Base-by-base conservation (phyloP, 257 asterid species). In the Ajuga chamaepitys region DNA sequence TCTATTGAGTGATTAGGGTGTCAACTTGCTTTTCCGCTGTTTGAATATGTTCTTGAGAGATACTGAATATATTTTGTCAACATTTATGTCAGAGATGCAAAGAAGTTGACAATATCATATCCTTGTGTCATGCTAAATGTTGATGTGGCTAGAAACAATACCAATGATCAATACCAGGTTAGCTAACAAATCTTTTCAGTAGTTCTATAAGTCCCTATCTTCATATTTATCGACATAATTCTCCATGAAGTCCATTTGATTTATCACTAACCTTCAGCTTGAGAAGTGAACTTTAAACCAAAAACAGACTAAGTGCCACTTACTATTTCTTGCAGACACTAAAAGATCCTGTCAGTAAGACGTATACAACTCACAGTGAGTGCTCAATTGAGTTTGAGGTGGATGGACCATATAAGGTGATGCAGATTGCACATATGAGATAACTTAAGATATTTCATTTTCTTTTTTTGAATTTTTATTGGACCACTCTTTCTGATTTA, bases 91-190 rank as follows among this genome's bases (percentile, higher is more conserved):
- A 93, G 99, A 66, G 95, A 86, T 78, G 60, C 79, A 41, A 82
- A 84, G 89, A 93, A 89, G 83, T 74, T 93, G 71, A 86, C 92
- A 17, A 87, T 89, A 79, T 93, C 99, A 73, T 93, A 93, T 84
- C 99, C 99, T 37, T 89, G 99, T 83, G 96, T 89, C 79, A 93
- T 93, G 97, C 96, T 93, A 75, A 93, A 93, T 69, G 99, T 90
- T 71, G 99, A 89, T 60, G 97, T 93, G 75, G 97, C 96, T 28
- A 84, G 89, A 82, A 89, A 93, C 85, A 93, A 93, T 68, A 93
- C 99, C 62, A 93, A 93, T 30, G 95, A 89, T 82, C 99, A 93
- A 75, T 93, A 93, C 80, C 97, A 93, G 99, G 99, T 89, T 18
- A 70, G 74, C 46, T 34, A 68, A 44, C 62, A 37, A 66, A 52